Percentiles rank a stretch among this genome's conserved stretches.
These are phyloP conservation scores for Psidium guajava DNA, from an alignment of 345 rosid species.

Conservation along the genomic window DNA sequence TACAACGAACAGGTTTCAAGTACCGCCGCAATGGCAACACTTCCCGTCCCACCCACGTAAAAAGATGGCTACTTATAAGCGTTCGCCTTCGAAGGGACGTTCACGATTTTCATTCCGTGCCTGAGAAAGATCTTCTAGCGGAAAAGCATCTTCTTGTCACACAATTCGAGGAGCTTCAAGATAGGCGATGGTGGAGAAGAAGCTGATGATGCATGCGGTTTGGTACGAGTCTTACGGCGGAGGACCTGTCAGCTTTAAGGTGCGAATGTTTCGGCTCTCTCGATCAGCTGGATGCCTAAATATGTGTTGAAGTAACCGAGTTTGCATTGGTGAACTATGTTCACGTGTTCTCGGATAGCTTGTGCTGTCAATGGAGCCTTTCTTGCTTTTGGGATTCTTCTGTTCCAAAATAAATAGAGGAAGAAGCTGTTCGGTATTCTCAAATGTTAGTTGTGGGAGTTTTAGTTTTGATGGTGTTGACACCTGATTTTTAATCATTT, in stretches of 20 bases:
- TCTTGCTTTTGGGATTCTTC: not conserved
- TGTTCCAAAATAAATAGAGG: not conserved
- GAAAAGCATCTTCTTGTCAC: not conserved
- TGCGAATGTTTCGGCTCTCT: not conserved
- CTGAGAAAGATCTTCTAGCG: not conserved
- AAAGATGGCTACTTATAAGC: not conserved
- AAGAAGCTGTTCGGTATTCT: not conserved
- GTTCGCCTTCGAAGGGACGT: not conserved
- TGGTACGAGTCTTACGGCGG: slow-evolving; percentile 27
- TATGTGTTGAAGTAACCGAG: not conserved
- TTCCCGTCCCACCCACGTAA: not conserved
- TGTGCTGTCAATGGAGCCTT: not conserved
- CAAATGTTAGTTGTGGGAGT: not conserved
- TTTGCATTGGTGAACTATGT: not conserved
- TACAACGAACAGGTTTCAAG: not conserved
- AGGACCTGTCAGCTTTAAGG: slow-evolving; percentile 38
- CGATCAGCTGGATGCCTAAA: not conserved
- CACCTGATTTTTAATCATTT: no score
- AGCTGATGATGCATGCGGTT: slow-evolving; percentile 22
- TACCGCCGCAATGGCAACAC: not conserved
- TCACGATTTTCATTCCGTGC: not conserved
- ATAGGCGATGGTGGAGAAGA: slow-evolving; percentile 18
- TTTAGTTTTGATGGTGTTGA: not conserved
- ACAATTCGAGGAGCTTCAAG: not conserved
- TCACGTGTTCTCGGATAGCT: not conserved